Evolutionary conservation across 306 rosid species (phyloP).

Genomic region (Dalbergia oliveri): DNA sequence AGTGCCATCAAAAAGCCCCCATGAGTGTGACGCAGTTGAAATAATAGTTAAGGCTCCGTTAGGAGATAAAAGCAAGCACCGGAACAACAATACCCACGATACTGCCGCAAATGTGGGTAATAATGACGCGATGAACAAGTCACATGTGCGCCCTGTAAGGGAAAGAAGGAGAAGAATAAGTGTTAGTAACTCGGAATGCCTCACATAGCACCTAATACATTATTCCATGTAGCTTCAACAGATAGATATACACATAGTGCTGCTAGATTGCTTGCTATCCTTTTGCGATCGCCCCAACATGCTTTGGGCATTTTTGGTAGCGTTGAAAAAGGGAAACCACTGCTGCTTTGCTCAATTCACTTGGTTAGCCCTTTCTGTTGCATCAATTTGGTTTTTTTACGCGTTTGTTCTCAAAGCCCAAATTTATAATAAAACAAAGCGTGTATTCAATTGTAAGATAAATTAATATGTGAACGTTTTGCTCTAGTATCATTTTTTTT

Average conservation of each 20-base stretch:
- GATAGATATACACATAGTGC: background rate
- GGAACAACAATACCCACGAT: background rate
- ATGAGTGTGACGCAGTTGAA: background rate
- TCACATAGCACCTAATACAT: background rate
- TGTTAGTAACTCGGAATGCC: background rate
- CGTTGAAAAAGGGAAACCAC: background rate
- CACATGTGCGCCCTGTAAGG: background rate
- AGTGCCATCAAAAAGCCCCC: background rate
- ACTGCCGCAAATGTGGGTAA: no score
- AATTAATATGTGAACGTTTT: background rate
- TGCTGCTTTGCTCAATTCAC: background rate
- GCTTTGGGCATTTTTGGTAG: conserved; percentile 22
- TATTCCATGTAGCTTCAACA: background rate
- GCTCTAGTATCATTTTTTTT: background rate
- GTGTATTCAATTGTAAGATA: background rate
- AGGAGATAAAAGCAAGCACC: background rate
- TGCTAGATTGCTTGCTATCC: background rate
- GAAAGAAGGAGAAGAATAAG: no score
- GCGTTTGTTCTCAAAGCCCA: background rate
- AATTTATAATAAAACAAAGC: background rate
- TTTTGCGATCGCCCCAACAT: conserved; percentile 21
- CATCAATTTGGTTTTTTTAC: background rate
- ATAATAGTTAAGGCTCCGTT: background rate
- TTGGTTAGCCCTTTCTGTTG: background rate
- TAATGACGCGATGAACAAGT: background rate